These are phyloP conservation scores for Nigrospora oryzae DNA, from an alignment of 2,329 filamentous ascomycete species.

Conservation along the genomic window DNA sequence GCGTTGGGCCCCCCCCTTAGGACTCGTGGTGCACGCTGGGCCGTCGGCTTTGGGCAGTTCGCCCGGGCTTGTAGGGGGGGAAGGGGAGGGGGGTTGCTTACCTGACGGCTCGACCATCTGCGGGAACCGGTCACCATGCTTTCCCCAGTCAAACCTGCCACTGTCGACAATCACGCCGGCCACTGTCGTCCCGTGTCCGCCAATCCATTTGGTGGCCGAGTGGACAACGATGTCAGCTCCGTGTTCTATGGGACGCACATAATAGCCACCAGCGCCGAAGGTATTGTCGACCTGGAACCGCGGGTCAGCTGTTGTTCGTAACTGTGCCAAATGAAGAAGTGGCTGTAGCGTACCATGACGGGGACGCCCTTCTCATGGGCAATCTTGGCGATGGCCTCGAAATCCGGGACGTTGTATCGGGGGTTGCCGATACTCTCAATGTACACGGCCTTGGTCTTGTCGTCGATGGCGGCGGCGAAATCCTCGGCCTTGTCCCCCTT, in stretches of 20 bases:
- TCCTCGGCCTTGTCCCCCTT: constrained; percentile 71
- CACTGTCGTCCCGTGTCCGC: constrained; percentile 88
- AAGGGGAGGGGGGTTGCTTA: too few relatives aligned
- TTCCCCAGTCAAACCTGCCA: constrained; percentile 91
- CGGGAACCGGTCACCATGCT: constrained; percentile 75
- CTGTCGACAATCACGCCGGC: constrained; percentile 79
- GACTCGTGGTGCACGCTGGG: too few relatives aligned
- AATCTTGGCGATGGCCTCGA: constrained; percentile 76
- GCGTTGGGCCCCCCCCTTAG: too few relatives aligned
- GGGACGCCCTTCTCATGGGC: constrained; percentile 63
- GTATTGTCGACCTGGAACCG: constrained; percentile 73
- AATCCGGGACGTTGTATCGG: constrained; percentile 84
- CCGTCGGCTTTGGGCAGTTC: too few relatives aligned
- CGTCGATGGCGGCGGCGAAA: constrained; percentile 76
- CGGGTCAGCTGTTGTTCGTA: background rate
- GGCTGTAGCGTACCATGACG: constrained; percentile 40
- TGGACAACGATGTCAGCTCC: constrained; percentile 92
- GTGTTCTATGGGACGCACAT: constrained; percentile 76
- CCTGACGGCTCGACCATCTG: constrained; percentile 77
- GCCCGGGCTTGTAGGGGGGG: too few relatives aligned
- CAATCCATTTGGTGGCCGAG: constrained; percentile 95
- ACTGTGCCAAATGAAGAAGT: background rate
- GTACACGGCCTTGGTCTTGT: constrained; percentile 88
- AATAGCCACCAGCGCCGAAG: constrained; percentile 89
- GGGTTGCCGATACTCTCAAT: constrained; percentile 92